Base-by-base conservation (phyloP, 2,329 filamentous ascomycete species). In the Sporothrix protearum region DNA sequence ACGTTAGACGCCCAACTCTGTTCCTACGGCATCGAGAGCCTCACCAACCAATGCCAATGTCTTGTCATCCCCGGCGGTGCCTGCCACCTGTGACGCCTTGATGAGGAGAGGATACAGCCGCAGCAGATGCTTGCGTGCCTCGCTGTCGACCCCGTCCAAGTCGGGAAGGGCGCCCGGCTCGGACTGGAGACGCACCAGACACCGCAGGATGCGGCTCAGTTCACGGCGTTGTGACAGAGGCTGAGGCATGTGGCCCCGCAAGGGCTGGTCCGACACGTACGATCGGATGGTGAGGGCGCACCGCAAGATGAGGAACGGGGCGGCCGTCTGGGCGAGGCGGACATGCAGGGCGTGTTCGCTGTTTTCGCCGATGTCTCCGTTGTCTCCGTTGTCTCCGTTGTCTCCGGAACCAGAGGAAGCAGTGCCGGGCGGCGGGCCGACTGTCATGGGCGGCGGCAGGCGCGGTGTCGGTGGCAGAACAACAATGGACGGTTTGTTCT, bases 181-280 rank as follows among this genome's bases (percentile, higher is more conserved):
- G 70, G 91, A 92, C 70, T 85, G 83, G 72, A 98, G 82, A 22
- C 85, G 83, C 1, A 92, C 87, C 45, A 97, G 83, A 61, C 87
- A 83, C 66, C 83, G 81, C 22, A 98, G 83, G 30, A 94, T 85
- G 77, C 92, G 91, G 4, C 92, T 78, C 12, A 99, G 82, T 78
- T 97, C 96, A 73, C 87, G 90, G 57, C 92, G 87, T 77, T 97
- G 92, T 9, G 89, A 90, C 5, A 93, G 84, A 0, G 95, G 95
- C 78, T 96, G 92, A 4, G 96, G 96, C 89, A 96, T 96, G 67
- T 90, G 87, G 0, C 96, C 94, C 16, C 96, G 87, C 25, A 99
- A 83, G 0, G 95, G 94, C 78, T 97, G 95, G 79, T 99, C 96
- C 3, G 94, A 92, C 61, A 96, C 90, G 78, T 97, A 98, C 0